phyloP scores from a whole-genome alignment of 2,329 filamentous ascomycete species.

The Sclerotinia glacialis region DNA sequence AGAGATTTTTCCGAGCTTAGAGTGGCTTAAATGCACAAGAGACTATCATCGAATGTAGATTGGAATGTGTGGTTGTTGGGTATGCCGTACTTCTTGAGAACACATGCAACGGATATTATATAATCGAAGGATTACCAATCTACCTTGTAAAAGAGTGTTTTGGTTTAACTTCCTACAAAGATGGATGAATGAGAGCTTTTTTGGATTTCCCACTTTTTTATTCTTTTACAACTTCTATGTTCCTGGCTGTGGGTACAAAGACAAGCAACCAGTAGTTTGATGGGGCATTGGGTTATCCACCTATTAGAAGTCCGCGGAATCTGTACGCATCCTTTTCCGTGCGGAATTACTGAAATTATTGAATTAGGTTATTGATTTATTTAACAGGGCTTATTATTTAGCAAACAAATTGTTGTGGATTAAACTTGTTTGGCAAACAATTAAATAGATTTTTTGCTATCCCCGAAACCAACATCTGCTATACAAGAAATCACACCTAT shows the following conservation, averaged over 20 bases:
- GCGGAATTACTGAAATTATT: not conserved
- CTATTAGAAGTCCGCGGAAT: constrained; percentile 16
- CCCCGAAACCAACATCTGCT: not conserved
- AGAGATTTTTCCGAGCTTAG: not conserved
- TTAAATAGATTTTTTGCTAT: not conserved
- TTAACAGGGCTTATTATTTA: not conserved
- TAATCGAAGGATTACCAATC: not conserved
- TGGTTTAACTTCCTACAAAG: constrained; percentile 2
- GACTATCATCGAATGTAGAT: not conserved
- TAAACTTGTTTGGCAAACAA: constrained; percentile 1
- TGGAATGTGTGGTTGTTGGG: constrained; percentile 1
- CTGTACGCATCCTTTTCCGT: constrained; percentile 18
- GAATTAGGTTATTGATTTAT: constrained; percentile 11
- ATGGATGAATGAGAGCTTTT: constrained; percentile 6
- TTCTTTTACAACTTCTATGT: constrained; percentile 1
- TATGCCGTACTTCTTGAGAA: not conserved
- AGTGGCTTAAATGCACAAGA: not conserved
- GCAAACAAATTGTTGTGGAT: constrained; percentile 14
- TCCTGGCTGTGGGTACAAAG: constrained; percentile 4
- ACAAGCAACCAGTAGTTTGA: not conserved
- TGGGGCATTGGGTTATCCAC: not conserved
- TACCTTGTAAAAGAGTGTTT: not conserved
- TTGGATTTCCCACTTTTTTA: constrained; percentile 5
- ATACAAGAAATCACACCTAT: not conserved
- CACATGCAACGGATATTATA: not conserved